Conservation (phyloP, 2,329 filamentous ascomycete species). For the Exophiala aquamarina region DNA sequence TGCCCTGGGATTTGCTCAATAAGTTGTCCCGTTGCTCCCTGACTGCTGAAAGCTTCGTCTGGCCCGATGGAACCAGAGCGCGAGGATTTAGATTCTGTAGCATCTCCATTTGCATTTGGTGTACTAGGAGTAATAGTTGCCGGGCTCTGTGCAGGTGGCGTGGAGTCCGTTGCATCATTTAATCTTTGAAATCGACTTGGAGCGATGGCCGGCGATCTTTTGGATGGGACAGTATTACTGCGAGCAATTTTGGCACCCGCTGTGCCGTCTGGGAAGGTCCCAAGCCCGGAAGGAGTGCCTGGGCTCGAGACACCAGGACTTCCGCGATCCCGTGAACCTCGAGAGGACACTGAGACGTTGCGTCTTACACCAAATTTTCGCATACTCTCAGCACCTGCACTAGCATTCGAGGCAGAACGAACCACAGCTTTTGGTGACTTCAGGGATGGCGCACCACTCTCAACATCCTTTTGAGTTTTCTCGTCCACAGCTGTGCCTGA, state of each 20-base stretch:
- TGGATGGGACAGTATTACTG: conserved; percentile 93
- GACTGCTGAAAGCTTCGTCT: conserved; percentile 12
- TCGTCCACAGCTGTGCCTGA: conserved; percentile 97
- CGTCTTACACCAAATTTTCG: conserved; percentile 76
- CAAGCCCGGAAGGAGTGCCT: conserved; percentile 54
- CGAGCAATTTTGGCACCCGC: conserved; percentile 60
- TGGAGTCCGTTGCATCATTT: conserved; percentile 17
- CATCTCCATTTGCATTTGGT: conserved; percentile 7
- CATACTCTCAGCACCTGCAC: conserved; percentile 83
- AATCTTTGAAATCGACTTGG: conserved; percentile 64
- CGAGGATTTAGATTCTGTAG: conserved; percentile 16
- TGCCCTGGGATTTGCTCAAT: neutral
- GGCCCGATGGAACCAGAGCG: conserved; percentile 16
- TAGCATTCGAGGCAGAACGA: conserved; percentile 82
- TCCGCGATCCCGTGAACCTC: conserved; percentile 65
- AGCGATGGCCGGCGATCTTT: conserved; percentile 73
- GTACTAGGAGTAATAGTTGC: conserved; percentile 5
- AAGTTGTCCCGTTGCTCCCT: neutral
- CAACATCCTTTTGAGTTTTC: conserved; percentile 65
- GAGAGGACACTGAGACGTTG: conserved; percentile 91
- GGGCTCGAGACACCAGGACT: conserved; percentile 72
- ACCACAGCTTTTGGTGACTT: conserved; percentile 59
- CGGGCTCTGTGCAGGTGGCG: conserved; percentile 9
- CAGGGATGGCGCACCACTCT: conserved; percentile 61
- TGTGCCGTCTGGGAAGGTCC: conserved; percentile 31